A percentile compares a stretch with the other conserved stretches of the same genome.
Evolutionary conservation across 768 basidiomycete species (phyloP).

Genomic region (Suillus alpinus): DNA sequence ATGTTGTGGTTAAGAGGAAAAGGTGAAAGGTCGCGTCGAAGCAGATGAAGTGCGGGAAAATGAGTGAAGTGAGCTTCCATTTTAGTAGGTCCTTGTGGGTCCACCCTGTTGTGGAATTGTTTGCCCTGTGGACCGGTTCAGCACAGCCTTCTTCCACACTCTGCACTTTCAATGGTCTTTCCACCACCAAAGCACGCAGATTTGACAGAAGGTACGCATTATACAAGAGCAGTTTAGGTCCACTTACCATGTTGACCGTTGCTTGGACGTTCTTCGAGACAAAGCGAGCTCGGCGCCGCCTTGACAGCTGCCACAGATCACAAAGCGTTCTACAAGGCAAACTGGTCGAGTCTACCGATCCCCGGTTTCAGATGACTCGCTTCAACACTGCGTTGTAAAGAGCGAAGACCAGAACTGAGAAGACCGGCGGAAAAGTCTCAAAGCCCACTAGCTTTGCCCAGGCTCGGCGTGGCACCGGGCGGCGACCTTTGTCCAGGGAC

Average conservation of each 20-base stretch:
- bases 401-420: background rate
- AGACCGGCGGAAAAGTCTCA: background rate
- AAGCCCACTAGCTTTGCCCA: background rate
- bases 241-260: constrained; percentile 21
- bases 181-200: background rate
- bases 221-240: background rate
- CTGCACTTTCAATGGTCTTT: constrained; percentile 3
- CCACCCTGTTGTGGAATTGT: constrained; percentile 32
- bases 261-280: constrained; percentile 1
- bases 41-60: constrained; percentile 20
- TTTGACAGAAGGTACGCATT: background rate
- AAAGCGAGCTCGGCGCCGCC: background rate
- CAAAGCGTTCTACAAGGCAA: constrained; percentile 13
- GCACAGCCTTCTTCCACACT: constrained; percentile 8
- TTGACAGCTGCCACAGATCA: constrained; percentile 14
- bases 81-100: constrained; percentile 36
- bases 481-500: constrained; percentile 4
- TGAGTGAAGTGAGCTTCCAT: constrained; percentile 19
- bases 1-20: constrained; percentile 12
- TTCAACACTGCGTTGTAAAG: background rate
- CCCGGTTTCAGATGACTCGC: constrained; percentile 1
- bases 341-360: constrained; percentile 2
- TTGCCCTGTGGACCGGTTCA: constrained; percentile 18
- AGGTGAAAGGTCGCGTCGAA: constrained; percentile 24
- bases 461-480: constrained; percentile 8